phyloP scores from a whole-genome alignment of 129 eudicot species.

The Flaveria linearis region DNA sequence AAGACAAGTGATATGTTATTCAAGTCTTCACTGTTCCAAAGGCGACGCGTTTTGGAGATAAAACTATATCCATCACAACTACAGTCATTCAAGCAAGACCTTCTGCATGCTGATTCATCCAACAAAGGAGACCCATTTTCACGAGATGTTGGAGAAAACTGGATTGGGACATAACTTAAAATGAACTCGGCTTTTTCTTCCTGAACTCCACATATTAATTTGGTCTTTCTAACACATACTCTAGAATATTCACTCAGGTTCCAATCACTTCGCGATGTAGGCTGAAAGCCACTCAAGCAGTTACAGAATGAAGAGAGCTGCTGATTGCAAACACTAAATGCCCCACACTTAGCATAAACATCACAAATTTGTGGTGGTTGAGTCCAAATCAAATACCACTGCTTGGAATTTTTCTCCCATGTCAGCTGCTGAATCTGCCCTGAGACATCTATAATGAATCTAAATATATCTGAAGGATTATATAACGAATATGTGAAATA shows the following conservation, averaged over 20 bases:
- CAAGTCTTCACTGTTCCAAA: constrained; percentile 48
- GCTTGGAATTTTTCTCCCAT: constrained; percentile 35
- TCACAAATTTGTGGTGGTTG: constrained; percentile 54
- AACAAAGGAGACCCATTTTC: not conserved
- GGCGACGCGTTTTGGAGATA: constrained; percentile 32
- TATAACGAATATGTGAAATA: constrained; percentile 44
- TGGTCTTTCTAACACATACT: constrained; percentile 53
- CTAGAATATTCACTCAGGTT: constrained; percentile 47
- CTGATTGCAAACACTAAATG: constrained; percentile 48
- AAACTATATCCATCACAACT: constrained; percentile 54
- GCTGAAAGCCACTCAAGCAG: constrained; percentile 49
- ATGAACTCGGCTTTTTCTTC: constrained; percentile 41
- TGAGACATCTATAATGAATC: constrained; percentile 47
- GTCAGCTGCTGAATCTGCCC: constrained; percentile 45
- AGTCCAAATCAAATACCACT: constrained; percentile 58
- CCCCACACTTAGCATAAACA: constrained; percentile 62
- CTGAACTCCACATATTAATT: not conserved
- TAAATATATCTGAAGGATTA: constrained; percentile 31
- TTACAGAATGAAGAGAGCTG: constrained; percentile 44
- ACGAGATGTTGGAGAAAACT: not conserved
- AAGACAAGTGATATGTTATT: constrained; percentile 16
- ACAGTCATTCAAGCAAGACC: constrained; percentile 20
- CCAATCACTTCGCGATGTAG: constrained; percentile 44
- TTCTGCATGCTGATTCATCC: constrained; percentile 19
- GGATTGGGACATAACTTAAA: not conserved